phyloP scores from a whole-genome alignment of 1,139 yeast genomes.

The Kodamaea arcana region DNA sequence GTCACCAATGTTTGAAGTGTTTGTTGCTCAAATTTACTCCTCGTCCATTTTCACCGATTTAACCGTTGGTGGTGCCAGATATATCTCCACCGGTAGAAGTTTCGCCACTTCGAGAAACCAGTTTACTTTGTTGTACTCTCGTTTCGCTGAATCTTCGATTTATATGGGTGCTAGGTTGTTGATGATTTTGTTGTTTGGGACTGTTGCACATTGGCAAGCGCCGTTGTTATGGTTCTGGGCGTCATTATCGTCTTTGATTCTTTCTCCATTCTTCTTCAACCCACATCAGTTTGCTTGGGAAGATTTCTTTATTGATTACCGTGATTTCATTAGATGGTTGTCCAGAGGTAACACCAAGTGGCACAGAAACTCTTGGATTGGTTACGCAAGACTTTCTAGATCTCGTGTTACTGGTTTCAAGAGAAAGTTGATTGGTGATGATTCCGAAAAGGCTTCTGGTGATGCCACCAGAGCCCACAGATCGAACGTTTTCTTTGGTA shows the following conservation, averaged over 20 bases:
- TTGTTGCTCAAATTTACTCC: slow-evolving; percentile 96
- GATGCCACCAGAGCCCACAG: slow-evolving; percentile 94
- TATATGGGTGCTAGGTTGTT: slow-evolving; percentile 93
- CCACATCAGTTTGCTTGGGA: slow-evolving; percentile 99
- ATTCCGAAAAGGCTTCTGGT: slow-evolving; percentile 90
- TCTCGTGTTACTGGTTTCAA: slow-evolving; percentile 98
- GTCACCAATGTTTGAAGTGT: slow-evolving; percentile 97
- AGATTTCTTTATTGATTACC: slow-evolving; percentile 97
- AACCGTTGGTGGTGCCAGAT: slow-evolving; percentile 99
- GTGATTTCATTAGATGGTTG: slow-evolving; percentile 97
- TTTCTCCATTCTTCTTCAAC: slow-evolving; percentile 93
- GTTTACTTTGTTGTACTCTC: slow-evolving; percentile 88
- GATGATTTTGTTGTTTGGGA: slow-evolving; percentile 85
- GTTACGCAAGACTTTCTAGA: slow-evolving; percentile 91
- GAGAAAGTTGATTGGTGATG: slow-evolving; percentile 82
- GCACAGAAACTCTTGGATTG: slow-evolving; percentile 99
- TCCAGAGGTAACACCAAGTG: slow-evolving; percentile 98
- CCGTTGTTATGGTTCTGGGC: slow-evolving; percentile 99
- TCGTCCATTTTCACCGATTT: slow-evolving; percentile 86
- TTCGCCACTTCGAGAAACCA: slow-evolving; percentile 98
- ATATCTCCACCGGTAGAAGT: slow-evolving; percentile 99
- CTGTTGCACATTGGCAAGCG: slow-evolving; percentile 95
- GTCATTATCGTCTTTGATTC: slow-evolving; percentile 80
- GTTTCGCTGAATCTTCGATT: slow-evolving; percentile 96
- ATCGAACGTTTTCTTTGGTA: slow-evolving; percentile 80